phyloP scores from a whole-genome alignment of 2,329 filamentous ascomycete species.

The Verticillium nonalfalfae region DNA sequence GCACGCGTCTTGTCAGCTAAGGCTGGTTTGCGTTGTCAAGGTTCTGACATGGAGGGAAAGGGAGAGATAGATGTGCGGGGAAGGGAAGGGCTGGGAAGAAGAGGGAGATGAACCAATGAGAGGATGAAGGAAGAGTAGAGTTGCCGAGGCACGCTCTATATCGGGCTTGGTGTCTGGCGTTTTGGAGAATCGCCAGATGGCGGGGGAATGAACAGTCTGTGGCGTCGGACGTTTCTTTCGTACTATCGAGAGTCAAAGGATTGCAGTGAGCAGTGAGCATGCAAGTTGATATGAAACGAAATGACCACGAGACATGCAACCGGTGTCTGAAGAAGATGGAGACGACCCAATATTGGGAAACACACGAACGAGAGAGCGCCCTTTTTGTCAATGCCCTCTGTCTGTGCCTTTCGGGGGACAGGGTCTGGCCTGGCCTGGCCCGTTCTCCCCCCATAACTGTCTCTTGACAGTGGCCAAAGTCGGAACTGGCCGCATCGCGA shows the following conservation, averaged over 20 bases:
- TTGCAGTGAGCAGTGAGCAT: neutral
- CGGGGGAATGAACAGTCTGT: neutral
- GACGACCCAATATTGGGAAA: neutral
- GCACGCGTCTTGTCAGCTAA: neutral
- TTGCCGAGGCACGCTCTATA: constrained; percentile 7
- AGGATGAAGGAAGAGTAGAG: neutral
- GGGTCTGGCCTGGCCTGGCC: neutral
- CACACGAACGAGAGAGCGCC: neutral
- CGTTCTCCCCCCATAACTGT: neutral
- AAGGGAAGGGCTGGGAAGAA: neutral
- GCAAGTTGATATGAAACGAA: neutral
- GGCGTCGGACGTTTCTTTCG: neutral
- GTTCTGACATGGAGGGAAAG: neutral
- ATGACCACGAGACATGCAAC: neutral
- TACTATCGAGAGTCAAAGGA: neutral
- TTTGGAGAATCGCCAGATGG: neutral
- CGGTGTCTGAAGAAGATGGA: neutral
- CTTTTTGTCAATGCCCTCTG: neutral
- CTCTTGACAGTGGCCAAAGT: neutral
- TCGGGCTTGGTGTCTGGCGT: neutral
- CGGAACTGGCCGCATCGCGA: neutral
- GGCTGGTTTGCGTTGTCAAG: neutral
- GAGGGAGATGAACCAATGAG: constrained; percentile 2
- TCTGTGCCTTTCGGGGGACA: neutral
- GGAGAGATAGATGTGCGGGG: neutral